phyloP scores from a whole-genome alignment of 805 yeast genomes.

The Novakomyces olei region DNA sequence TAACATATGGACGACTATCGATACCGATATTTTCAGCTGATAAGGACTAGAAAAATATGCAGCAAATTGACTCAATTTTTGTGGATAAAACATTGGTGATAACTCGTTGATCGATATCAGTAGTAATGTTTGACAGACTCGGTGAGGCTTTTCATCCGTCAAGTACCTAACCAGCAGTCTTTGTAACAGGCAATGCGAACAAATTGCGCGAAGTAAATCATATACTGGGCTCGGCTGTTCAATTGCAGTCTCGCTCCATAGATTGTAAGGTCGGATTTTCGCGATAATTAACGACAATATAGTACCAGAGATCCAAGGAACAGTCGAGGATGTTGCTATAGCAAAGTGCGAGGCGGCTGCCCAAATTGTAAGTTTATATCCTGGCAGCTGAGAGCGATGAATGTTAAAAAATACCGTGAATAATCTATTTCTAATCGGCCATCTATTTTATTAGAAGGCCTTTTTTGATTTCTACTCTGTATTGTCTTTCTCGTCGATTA shows the following conservation, averaged over 20 bases:
- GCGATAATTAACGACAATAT: neutral
- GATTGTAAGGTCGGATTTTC: slow-evolving; percentile 25
- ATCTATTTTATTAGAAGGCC: no score
- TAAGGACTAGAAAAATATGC: neutral
- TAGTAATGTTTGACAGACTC: neutral
- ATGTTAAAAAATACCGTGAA: no score
- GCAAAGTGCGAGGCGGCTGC: slow-evolving; percentile 67
- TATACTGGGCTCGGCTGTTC: slow-evolving; percentile 27
- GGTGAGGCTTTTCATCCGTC: neutral
- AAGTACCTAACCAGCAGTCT: neutral
- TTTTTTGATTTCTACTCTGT: no score
- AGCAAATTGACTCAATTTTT: neutral
- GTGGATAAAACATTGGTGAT: neutral
- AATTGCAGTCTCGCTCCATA: slow-evolving; percentile 37
- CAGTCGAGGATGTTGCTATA: slow-evolving; percentile 56
- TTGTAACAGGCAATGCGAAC: slow-evolving; percentile 50
- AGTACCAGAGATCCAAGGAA: slow-evolving; percentile 74
- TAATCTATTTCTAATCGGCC: no score
- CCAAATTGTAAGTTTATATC: slow-evolving; percentile 16
- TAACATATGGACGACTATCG: neutral
- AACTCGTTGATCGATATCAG: no score
- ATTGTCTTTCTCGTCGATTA: no score
- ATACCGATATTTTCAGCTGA: neutral
- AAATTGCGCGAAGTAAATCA: slow-evolving; percentile 68
- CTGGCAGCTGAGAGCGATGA: no score